phyloP scores from a whole-genome alignment of 345 rosid genomes.

The Hibiscus tridactylites region DNA sequence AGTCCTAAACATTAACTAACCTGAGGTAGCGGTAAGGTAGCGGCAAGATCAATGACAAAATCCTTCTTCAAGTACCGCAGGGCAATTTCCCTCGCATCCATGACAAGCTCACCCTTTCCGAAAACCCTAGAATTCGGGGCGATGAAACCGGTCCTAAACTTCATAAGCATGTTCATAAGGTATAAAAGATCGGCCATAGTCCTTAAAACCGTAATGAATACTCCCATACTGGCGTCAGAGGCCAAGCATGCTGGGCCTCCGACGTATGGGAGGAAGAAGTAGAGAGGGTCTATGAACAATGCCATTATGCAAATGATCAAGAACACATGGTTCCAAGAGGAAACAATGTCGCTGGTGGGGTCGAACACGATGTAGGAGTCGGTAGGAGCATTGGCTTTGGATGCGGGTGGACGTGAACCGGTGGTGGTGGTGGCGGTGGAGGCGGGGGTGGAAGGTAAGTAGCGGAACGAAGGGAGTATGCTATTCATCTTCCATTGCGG shows the following conservation, averaged over 20 bases:
- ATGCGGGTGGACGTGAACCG: neutral
- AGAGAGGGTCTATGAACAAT: slow-evolving; percentile 84
- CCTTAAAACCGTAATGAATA: slow-evolving; percentile 58
- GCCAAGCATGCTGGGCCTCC: slow-evolving; percentile 50
- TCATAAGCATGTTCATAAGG: slow-evolving; percentile 54
- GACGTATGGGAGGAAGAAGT: slow-evolving; percentile 59
- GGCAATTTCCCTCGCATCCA: slow-evolving; percentile 68
- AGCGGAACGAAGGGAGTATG: slow-evolving; percentile 23
- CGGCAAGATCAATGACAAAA: slow-evolving; percentile 69
- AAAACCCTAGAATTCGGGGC: slow-evolving; percentile 70
- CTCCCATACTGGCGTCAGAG: slow-evolving; percentile 38
- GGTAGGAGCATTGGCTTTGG: slow-evolving; percentile 18
- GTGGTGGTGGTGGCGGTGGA: slow-evolving; percentile 13
- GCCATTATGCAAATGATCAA: slow-evolving; percentile 62
- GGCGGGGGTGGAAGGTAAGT: slow-evolving; percentile 29
- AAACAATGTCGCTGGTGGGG: slow-evolving; percentile 77
- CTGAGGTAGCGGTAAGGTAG: slow-evolving; percentile 84
- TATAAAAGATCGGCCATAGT: slow-evolving; percentile 57
- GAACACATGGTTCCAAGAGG: slow-evolving; percentile 85
- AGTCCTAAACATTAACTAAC: slow-evolving; percentile 7
- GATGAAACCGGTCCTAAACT: slow-evolving; percentile 78
- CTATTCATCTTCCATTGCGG: slow-evolving; percentile 54
- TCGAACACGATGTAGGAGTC: slow-evolving; percentile 52
- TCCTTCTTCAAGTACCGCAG: slow-evolving; percentile 56
- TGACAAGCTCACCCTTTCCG: slow-evolving; percentile 83